phyloP scores from a whole-genome alignment of 2,329 filamentous ascomycete genomes.

The Colletotrichum sp. region DNA sequence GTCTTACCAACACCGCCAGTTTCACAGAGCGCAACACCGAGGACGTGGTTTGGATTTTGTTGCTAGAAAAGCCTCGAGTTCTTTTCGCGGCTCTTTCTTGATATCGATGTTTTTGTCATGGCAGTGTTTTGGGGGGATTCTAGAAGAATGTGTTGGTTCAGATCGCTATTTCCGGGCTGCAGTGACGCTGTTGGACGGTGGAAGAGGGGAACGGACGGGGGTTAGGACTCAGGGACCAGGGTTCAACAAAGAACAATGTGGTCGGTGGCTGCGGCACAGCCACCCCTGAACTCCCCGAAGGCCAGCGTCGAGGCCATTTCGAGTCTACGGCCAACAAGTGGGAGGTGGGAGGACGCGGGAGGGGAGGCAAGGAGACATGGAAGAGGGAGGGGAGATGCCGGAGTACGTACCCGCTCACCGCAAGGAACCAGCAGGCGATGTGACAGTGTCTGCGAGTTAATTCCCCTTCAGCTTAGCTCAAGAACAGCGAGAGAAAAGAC shows the following conservation, averaged over 20 bases:
- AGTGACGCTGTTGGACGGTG: neutral
- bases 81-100: neutral
- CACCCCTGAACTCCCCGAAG: neutral
- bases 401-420: neutral
- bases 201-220: neutral
- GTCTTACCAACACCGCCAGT: neutral
- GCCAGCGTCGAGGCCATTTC: neutral
- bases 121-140: neutral
- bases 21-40: neutral
- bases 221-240: neutral
- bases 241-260: neutral
- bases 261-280: slow-evolving; percentile 14
- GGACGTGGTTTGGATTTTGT: neutral
- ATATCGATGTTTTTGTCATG: neutral
- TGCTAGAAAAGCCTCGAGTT: neutral
- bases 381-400: neutral
- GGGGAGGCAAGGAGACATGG: neutral
- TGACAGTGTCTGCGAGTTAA: neutral
- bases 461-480: neutral
- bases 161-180: neutral
- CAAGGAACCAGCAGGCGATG: neutral
- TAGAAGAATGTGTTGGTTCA: neutral
- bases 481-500: neutral
- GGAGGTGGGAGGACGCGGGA: neutral
- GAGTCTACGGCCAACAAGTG: neutral